These are phyloP conservation scores for Irpex lacteus DNA, from an alignment of 1,284 basidiomycete genomes.

Conservation along the genomic window DNA sequence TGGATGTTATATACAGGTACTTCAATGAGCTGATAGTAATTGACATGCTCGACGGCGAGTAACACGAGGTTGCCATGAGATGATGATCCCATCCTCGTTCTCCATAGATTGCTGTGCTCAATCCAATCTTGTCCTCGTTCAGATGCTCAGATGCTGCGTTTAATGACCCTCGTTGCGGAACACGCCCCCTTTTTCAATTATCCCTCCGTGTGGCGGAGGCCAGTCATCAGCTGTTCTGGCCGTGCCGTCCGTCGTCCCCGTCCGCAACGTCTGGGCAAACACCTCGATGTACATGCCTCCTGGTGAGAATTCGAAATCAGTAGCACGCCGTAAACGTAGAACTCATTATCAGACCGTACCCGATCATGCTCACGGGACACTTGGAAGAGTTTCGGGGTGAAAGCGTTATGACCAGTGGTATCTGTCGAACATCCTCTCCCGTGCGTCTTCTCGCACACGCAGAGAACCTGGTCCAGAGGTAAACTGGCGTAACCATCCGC, in stretches of 20 bases:
- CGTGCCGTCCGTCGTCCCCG: background rate
- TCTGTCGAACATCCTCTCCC: background rate
- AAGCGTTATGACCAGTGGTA: background rate
- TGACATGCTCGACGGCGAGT: background rate
- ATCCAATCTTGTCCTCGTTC: background rate
- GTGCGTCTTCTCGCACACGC: background rate
- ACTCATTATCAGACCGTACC: background rate
- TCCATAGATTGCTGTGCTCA: background rate
- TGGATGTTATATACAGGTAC: background rate
- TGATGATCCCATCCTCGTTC: background rate
- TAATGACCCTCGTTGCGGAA: background rate
- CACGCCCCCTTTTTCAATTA: background rate
- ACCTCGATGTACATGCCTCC: background rate
- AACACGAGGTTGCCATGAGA: conserved; percentile 14
- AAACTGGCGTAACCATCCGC: background rate
- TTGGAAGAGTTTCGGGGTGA: background rate
- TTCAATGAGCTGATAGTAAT: background rate
- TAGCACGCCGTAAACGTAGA: conserved; percentile 8
- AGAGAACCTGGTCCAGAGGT: background rate
- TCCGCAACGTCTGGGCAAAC: background rate
- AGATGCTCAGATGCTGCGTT: background rate
- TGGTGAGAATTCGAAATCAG: background rate
- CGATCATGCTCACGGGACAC: background rate
- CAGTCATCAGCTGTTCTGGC: background rate
- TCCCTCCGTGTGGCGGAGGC: background rate